Percentiles rank a stretch among this genome's conserved stretches.
Evolutionary conservation across 192 early-diverging fungal genomes (phyloP).

Genomic region (Blastocladiella britannica): DNA sequence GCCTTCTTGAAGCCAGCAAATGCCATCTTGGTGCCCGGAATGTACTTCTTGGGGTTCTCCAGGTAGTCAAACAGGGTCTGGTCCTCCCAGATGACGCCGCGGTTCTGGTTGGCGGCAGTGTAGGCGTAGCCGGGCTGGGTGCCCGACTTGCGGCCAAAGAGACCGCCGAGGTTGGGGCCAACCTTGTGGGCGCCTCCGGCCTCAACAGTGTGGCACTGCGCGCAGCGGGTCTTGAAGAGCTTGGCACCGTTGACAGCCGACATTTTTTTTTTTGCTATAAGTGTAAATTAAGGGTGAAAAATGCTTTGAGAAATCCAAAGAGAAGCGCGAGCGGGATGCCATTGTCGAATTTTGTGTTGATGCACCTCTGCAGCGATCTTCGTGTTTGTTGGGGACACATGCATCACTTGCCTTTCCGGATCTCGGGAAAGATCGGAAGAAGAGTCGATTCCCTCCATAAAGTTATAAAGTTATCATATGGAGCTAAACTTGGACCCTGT

Average conservation of each 20-base stretch:
- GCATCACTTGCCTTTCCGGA: no score
- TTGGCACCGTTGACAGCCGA: constrained; percentile 1
- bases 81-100: constrained; percentile 67
- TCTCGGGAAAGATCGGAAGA: no score
- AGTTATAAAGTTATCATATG: no score
- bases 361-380: no score
- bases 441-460: no score
- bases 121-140: constrained; percentile 69
- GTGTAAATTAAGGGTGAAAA: no score
- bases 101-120: constrained; percentile 77
- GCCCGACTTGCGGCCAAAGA: constrained; percentile 79
- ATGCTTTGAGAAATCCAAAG: no score
- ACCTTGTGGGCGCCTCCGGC: constrained; percentile 72
- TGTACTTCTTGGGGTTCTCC: constrained; percentile 98
- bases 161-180: constrained; percentile 85
- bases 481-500: no score
- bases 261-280: no score
- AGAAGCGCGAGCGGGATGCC: no score
- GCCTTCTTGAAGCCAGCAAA: constrained; percentile 80
- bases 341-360: no score
- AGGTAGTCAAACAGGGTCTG: constrained; percentile 86
- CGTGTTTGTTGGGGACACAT: no score
- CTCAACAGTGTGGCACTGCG: constrained; percentile 94
- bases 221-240: constrained; percentile 91
- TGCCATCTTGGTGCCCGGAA: constrained; percentile 92